A percentile compares a stretch with the other conserved stretches of the same genome.
Evolutionary conservation across 169 alveolate species (phyloP).

Genomic region (Toxoplasma gondii): DNA sequence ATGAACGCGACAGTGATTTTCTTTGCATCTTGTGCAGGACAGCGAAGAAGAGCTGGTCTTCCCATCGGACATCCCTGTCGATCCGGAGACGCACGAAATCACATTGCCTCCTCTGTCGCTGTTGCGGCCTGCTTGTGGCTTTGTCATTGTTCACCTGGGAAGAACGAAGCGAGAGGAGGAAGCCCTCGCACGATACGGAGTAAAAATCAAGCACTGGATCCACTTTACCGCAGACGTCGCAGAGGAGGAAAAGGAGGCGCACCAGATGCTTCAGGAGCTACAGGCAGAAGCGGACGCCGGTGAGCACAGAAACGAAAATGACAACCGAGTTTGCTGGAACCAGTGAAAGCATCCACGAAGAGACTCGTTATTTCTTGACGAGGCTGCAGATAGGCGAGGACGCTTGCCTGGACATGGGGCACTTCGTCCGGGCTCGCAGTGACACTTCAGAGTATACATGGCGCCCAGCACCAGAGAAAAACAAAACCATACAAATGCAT

Average conservation of each 20-base stretch:
- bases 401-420: too few relatives aligned
- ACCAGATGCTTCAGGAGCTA: neutral
- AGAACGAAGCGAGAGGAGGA: neutral
- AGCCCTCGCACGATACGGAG: neutral
- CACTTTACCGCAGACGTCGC: neutral
- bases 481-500: neutral
- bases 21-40: too few relatives aligned
- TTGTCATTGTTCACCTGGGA: neutral
- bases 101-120: neutral
- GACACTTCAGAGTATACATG: neutral
- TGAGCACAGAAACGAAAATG: neutral
- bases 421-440: too few relatives aligned
- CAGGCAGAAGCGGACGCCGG: neutral
- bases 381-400: too few relatives aligned
- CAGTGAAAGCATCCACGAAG: neutral
- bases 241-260: neutral
- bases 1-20: too few relatives aligned
- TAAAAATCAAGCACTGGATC: neutral
- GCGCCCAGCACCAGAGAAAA: neutral
- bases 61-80: neutral
- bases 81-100: neutral
- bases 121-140: neutral
- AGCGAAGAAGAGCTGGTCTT: neutral
- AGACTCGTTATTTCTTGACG: too few relatives aligned
- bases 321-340: neutral